phyloP scores from a whole-genome alignment of 768 basidiomycete genomes.

The Gymnopilus dilepis region DNA sequence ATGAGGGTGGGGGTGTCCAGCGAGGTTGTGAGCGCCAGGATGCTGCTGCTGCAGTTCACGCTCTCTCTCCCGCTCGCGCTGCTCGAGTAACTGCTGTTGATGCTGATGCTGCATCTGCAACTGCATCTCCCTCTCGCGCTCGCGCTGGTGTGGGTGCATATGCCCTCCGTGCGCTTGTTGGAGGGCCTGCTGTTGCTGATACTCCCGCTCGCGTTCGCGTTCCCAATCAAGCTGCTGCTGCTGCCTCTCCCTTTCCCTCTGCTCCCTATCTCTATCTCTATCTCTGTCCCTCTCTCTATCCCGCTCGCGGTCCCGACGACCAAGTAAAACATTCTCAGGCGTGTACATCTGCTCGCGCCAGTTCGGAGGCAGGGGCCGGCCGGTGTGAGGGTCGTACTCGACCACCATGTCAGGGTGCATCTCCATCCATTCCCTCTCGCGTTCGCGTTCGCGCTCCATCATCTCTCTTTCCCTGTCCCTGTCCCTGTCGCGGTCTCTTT shows the following conservation, averaged over 20 bases:
- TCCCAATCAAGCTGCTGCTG: constrained; percentile 18
- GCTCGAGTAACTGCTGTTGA: constrained; percentile 6
- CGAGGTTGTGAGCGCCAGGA: not conserved
- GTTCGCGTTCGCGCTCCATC: constrained; percentile 15
- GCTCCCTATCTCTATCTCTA: constrained; percentile 7
- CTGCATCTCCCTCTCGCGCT: not conserved
- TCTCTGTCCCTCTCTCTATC: not conserved
- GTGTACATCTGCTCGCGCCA: not conserved
- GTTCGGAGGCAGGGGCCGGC: not conserved
- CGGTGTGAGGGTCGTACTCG: not conserved
- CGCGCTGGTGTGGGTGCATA: not conserved
- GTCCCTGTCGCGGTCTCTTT: constrained; percentile 14
- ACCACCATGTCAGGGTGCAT: not conserved
- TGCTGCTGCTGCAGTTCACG: not conserved
- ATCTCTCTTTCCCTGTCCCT: constrained; percentile 16
- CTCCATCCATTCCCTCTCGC: not conserved
- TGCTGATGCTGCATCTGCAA: constrained; percentile 11
- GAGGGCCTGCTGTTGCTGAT: constrained; percentile 15
- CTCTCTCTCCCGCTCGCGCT: constrained; percentile 4
- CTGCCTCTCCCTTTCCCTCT: constrained; percentile 19
- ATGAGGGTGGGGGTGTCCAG: not conserved
- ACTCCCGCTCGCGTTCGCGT: constrained; percentile 10
- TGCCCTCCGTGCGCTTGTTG: constrained; percentile 8
- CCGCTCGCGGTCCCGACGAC: not conserved
- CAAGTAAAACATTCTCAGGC: not conserved